Conservation (phyloP, 345 rosid genomes). For the rapeseed (Brassica napus) region DNA sequence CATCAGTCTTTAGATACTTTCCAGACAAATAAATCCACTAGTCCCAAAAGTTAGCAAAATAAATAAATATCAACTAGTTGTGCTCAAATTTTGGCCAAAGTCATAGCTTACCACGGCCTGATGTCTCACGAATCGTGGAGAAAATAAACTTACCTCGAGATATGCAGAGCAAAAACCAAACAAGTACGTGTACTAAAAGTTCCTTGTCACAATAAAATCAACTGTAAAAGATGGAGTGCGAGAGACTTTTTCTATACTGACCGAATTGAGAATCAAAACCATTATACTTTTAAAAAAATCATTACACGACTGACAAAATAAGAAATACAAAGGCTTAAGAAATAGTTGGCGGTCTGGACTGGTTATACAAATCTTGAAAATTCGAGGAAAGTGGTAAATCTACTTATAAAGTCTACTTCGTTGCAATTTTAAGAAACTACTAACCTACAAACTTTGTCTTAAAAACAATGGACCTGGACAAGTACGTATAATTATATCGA, state of each 20-base stretch:
- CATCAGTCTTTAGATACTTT: neutral
- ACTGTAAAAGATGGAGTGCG: constrained; percentile 38
- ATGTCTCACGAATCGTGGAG: constrained; percentile 1
- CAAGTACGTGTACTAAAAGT: neutral
- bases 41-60: too few species aligned
- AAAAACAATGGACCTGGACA: constrained; percentile 31
- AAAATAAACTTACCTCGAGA: neutral
- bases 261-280: neutral
- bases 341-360: constrained; percentile 15
- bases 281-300: neutral
- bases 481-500: neutral
- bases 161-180: neutral
- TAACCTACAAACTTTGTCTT: constrained; percentile 24
- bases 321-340: neutral
- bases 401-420: neutral
- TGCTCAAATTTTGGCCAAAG: neutral
- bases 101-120: constrained; percentile 1
- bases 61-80: neutral
- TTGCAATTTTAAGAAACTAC: neutral
- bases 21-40: neutral
- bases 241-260: constrained; percentile 28
- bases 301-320: neutral
- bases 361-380: constrained; percentile 8
- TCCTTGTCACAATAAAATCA: constrained; percentile 10
- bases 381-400: constrained; percentile 19